A percentile compares a stretch with the other conserved stretches of the same genome.
Evolutionary conservation across 805 yeast species (phyloP).

Genomic region (Schwanniomyces yamadae): DNA sequence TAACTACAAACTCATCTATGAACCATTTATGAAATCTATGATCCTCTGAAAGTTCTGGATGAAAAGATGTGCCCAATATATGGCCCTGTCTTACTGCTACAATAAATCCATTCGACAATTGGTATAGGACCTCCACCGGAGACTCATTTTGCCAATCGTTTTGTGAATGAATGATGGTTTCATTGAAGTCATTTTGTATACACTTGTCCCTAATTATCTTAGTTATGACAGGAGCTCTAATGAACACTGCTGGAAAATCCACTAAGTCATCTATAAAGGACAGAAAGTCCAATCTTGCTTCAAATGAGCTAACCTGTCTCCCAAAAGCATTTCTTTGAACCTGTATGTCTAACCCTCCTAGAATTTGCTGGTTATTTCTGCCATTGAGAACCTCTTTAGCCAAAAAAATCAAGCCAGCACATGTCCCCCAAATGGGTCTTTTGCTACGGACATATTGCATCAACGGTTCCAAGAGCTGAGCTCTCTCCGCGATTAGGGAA

Average conservation of each 20-base stretch:
- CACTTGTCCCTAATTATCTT: conserved; percentile 11
- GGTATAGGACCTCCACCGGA: conserved; percentile 43
- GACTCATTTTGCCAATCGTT: conserved; percentile 23
- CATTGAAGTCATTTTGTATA: conserved; percentile 4
- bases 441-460: conserved; percentile 47
- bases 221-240: conserved; percentile 74
- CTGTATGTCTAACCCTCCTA: conserved; percentile 64
- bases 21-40: conserved; percentile 70
- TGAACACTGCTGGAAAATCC: conserved; percentile 54
- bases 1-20: conserved; percentile 52
- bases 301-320: conserved; percentile 69
- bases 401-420: conserved; percentile 76
- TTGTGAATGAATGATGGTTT: conserved; percentile 14
- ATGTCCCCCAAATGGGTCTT: conserved; percentile 79
- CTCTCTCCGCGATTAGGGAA: conserved; percentile 67
- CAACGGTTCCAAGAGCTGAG: conserved; percentile 56
- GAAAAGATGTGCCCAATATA: conserved; percentile 72
- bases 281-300: conserved; percentile 42
- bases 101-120: conserved; percentile 41
- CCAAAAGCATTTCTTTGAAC: conserved; percentile 79
- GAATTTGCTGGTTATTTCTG: conserved; percentile 50
- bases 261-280: conserved; percentile 41
- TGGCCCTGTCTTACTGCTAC: conserved; percentile 75
- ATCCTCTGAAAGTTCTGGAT: conserved; percentile 69
- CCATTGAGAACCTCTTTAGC: conserved; percentile 55